Evolutionary conservation across 1,139 yeast species (phyloP), one percentile per base, ranked within the genome.

Genomic region (Geotrichum citri-aurantii): DNA sequence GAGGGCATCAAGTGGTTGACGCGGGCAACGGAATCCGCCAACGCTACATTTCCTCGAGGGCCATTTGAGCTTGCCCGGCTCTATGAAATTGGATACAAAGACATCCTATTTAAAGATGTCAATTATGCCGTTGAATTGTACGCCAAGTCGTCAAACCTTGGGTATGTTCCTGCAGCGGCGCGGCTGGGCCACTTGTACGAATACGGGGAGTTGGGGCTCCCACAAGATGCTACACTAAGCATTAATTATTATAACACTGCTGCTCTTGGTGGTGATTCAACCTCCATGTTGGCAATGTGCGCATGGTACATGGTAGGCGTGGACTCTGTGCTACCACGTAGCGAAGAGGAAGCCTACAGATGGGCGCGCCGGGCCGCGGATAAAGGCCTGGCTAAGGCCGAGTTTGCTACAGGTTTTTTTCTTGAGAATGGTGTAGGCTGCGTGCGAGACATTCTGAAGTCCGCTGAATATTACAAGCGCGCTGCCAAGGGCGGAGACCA

Each of bases 281-380:
- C 82, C 55, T 86, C 96, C n/a, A 93, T 92, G 96, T 78, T 92
- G 67, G 92, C 96, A 2, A 79, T 93, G 79, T 91, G 97, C 72
- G 97, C 97, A 1, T 93, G 98, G 98, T 93, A 91, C 71, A 78
- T 92, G 71, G 87, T 90, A 42, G 99, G 99, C 0, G 86, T 88
- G 48, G 93, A 88, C 48, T 92, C 93, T 21, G 83, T 84, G 61
- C 79, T 93, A 64, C 86, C 85, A 12, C 82, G 83, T 63, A 95
- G 92, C 71, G 90, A 86, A 63, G 80, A 77, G 59, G 97, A 91
- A 72, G 96, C 97, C 0, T 92, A 86, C 72, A 95, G 89, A 69
- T 93, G 98, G 98, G 97, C 97, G 1, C 76, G 82, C 60, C 79
- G 90, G 64, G 93, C 98, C 0, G 97, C 98, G 0, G 77, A 80